phyloP scores from a whole-genome alignment of 2,329 filamentous ascomycete species.

The Exophiala bonariae region DNA sequence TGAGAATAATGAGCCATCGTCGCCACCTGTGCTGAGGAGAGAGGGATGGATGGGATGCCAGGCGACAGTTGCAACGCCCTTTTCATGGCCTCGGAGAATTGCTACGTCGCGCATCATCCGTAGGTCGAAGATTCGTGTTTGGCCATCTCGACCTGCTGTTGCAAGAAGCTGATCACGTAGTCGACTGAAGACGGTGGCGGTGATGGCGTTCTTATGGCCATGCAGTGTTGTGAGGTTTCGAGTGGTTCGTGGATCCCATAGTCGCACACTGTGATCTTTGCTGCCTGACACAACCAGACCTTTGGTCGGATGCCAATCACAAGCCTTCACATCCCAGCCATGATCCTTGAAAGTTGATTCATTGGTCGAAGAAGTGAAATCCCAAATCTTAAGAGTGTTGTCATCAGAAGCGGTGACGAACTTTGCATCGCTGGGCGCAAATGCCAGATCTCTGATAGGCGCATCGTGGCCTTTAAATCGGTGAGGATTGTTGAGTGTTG shows the following conservation, averaged over 20 bases:
- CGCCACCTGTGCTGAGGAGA: slow-evolving; percentile 84
- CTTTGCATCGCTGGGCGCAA: slow-evolving; percentile 90
- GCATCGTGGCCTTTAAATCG: slow-evolving; percentile 89
- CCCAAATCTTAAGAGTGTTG: slow-evolving; percentile 89
- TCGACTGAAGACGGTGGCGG: slow-evolving; percentile 86
- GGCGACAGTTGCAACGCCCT: slow-evolving; percentile 86
- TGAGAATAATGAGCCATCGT: slow-evolving; percentile 86
- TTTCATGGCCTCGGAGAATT: slow-evolving; percentile 89
- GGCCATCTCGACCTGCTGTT: slow-evolving; percentile 90
- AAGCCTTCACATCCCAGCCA: slow-evolving; percentile 95
- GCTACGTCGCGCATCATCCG: slow-evolving; percentile 98
- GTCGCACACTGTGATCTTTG: slow-evolving; percentile 94
- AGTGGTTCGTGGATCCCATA: slow-evolving; percentile 94
- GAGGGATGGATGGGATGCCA: slow-evolving; percentile 95
- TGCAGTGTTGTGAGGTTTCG: slow-evolving; percentile 91
- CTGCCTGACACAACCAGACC: slow-evolving; percentile 92
- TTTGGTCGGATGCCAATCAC: slow-evolving; percentile 97
- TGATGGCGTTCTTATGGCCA: slow-evolving; percentile 96
- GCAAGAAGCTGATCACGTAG: slow-evolving; percentile 82
- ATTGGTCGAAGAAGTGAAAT: slow-evolving; percentile 83
- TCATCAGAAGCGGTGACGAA: slow-evolving; percentile 97
- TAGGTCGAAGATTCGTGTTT: slow-evolving; percentile 88
- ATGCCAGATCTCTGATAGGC: slow-evolving; percentile 86
- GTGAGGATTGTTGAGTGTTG: slow-evolving; percentile 98
- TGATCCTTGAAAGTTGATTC: slow-evolving; percentile 88